These are phyloP conservation scores for Immersiella caudata DNA, from an alignment of 495 filamentous ascomycete species.

Conservation along the genomic window DNA sequence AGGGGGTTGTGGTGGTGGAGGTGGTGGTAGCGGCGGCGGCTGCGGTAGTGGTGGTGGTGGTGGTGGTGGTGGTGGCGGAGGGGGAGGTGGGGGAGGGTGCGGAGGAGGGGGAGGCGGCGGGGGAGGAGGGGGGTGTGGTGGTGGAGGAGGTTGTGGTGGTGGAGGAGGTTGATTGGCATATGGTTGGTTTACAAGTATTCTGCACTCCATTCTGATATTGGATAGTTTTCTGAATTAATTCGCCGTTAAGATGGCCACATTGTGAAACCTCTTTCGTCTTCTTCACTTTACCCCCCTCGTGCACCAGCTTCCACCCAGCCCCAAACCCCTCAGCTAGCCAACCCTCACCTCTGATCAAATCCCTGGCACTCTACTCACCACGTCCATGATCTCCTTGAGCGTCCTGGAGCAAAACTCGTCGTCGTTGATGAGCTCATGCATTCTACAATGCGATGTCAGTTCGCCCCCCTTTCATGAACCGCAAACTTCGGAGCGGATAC, in stretches of 20 bases:
- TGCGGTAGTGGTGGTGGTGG: not conserved
- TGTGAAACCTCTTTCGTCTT: too few species aligned
- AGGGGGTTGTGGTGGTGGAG: not conserved
- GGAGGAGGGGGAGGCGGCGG: conserved; percentile 2
- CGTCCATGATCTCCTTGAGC: conserved; percentile 24
- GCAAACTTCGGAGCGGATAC: not conserved
- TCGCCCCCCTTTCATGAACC: not conserved
- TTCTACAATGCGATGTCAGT: conserved; percentile 14
- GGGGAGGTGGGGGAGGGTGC: not conserved
- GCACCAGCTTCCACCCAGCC: too few species aligned
- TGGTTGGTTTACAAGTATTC: too few species aligned
- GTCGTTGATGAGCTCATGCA: conserved; percentile 18
- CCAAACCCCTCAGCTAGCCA: too few species aligned
- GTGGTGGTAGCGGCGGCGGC: not conserved
- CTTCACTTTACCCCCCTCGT: too few species aligned
- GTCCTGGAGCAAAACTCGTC: conserved; percentile 24
- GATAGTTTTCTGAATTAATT: not conserved
- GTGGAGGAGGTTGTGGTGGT: conserved; percentile 1
- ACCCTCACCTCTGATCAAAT: too few species aligned
- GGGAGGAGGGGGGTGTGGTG: not conserved
- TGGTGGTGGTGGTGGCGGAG: not conserved
- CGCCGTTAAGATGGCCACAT: too few species aligned
- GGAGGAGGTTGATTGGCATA: not conserved
- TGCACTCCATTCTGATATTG: too few species aligned
- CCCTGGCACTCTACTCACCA: conserved; percentile 1